Evolutionary conservation across 257 asterid genomes (phyloP).

Genomic region (Verbascum thapsus): DNA sequence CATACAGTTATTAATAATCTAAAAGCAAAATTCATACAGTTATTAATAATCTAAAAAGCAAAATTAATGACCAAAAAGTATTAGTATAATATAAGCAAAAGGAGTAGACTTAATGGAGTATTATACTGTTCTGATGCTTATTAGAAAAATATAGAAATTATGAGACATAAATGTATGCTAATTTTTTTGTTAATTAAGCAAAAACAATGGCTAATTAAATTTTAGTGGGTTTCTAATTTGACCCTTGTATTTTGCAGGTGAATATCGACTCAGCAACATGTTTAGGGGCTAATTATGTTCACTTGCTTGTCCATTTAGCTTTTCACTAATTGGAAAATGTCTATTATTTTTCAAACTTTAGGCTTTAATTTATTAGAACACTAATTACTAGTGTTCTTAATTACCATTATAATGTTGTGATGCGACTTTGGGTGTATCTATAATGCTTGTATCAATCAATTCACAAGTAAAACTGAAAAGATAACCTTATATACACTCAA

Average conservation of each 20-base stretch:
- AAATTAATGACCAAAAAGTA: too few species aligned
- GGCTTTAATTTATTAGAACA: background rate
- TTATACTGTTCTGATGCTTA: background rate
- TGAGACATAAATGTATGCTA: background rate
- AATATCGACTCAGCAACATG: slow-evolving; percentile 29
- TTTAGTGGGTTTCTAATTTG: slow-evolving; percentile 23
- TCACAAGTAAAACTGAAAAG: slow-evolving; percentile 21
- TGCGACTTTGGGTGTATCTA: slow-evolving; percentile 13
- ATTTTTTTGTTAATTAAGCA: background rate
- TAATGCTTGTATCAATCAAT: slow-evolving; percentile 19
- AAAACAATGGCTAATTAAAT: slow-evolving; percentile 25
- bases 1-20: background rate
- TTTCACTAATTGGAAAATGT: background rate
- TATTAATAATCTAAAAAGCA: too few species aligned
- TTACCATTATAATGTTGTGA: background rate
- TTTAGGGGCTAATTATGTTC: background rate
- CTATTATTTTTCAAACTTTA: background rate
- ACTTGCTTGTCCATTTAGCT: background rate
- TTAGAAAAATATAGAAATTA: background rate
- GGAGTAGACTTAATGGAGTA: background rate
- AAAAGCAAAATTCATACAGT: background rate
- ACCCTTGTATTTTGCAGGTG: slow-evolving; percentile 1
- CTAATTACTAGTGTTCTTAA: background rate
- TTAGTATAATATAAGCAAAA: background rate
- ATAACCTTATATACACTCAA: slow-evolving; percentile 30